Percentiles rank a stretch among this genome's conserved stretches.
phyloP scores from a whole-genome alignment of 148 eudicot genomes.

The Nepenthes mirabilis region DNA sequence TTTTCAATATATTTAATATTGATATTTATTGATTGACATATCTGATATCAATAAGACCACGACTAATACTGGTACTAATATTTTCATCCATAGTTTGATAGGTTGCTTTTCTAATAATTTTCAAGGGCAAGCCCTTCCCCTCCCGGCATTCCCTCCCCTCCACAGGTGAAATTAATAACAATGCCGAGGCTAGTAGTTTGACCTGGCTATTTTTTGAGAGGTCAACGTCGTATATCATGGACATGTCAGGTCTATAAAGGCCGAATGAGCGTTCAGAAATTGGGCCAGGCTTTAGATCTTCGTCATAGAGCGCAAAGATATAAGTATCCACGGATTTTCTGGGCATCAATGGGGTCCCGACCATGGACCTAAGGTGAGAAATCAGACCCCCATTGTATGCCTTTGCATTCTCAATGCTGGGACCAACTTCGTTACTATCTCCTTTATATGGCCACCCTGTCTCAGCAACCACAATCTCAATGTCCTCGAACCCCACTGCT shows the following conservation, averaged over 20 bases:
- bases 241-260: constrained; percentile 38
- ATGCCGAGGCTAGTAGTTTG: neutral
- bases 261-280: constrained; percentile 44
- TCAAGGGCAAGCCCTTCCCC: too few relatives aligned
- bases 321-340: constrained; percentile 44
- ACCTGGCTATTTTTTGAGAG: constrained; percentile 35
- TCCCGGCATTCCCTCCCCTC: too few relatives aligned
- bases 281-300: constrained; percentile 47
- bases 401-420: constrained; percentile 49
- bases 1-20: too few relatives aligned
- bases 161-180: too few relatives aligned
- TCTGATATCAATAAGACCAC: too few relatives aligned
- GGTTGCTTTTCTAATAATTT: too few relatives aligned
- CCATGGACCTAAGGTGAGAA: constrained; percentile 38
- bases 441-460: constrained; percentile 66
- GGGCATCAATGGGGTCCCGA: constrained; percentile 59
- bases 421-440: constrained; percentile 39
- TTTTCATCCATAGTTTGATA: too few relatives aligned
- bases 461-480: constrained; percentile 54
- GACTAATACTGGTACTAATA: too few relatives aligned
- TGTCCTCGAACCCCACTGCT: constrained; percentile 32
- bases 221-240: constrained; percentile 32
- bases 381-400: constrained; percentile 43
- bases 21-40: too few relatives aligned
- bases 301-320: constrained; percentile 48